Evolutionary conservation across 257 asterid genomes (phyloP), one percentile per base, ranked within the genome.

Genomic region (Forsythia viridissima): DNA sequence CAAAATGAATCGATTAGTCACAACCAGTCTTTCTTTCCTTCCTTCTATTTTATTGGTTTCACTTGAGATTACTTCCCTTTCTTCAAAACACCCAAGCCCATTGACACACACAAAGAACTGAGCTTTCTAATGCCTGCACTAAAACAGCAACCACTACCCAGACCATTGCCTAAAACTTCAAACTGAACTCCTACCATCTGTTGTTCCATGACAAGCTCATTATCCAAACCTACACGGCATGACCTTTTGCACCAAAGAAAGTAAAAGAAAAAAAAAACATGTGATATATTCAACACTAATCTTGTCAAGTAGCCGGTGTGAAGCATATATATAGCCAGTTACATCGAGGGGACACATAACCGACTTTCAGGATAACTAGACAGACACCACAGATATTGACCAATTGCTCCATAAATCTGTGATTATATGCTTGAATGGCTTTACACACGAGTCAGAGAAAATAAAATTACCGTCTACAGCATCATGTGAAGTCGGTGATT

Each of bases 401-500:
- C 44, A 57, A 52, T 41, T 74, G 5, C 24, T 38, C 43, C 37
- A 71, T n/a, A 24, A 61, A n/a, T 24, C 13, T 24, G 34, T 48
- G n/a, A 48, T 48, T 13, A 55, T 55, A 1, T 0, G 30, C 65
- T 61, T 61, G 13, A 61, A 61, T 61, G 69, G 69, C 38, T 20
- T 61, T 39, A 5, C 3, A 55, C 67, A 73, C 76, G 71, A 4
- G 24, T 30, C 10, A 16, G 36, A 69, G 63, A 61, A 72, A 65
- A 72, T 55, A 46, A 37, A 52, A 78, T 80, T 90, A 96, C 99
- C 99, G 80, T 96, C 97, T 84, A 93, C 97, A 73, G 97, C 95
- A 84, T 96, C 97, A 82, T 93, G 98, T 66, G 97, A 90, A 68
- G 95, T 91, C 81, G 97, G 98, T 40, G 92, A 79, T 76, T 89